Percentiles rank a stretch among this genome's conserved stretches.
phyloP scores from a whole-genome alignment of 2,329 filamentous ascomycete species.

The Colletotrichum filicis region DNA sequence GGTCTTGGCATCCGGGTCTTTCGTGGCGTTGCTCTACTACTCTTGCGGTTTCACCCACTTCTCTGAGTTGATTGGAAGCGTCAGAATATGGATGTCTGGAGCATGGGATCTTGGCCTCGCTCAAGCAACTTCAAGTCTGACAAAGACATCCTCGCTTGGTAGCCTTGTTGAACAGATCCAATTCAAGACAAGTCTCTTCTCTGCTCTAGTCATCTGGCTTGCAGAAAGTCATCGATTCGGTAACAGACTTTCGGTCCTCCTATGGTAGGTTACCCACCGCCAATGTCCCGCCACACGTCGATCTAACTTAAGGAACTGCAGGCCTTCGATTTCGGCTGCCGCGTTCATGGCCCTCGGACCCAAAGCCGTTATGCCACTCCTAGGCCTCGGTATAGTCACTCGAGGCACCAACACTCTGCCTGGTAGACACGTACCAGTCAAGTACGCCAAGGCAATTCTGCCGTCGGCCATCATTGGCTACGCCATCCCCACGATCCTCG shows the following conservation, averaged over 20 bases:
- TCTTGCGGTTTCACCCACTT: background rate
- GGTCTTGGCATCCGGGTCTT: background rate
- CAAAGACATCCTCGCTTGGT: background rate
- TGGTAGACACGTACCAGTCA: slow-evolving; percentile 7
- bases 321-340: slow-evolving; percentile 1
- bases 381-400: background rate
- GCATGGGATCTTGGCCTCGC: background rate
- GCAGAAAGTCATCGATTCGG: background rate
- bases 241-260: background rate
- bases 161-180: background rate
- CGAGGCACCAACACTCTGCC: background rate
- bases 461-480: slow-evolving; percentile 8
- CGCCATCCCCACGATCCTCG: background rate
- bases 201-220: background rate
- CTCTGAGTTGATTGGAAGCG: background rate
- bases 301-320: background rate
- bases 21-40: background rate
- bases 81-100: background rate
- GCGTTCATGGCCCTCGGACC: background rate
- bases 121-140: background rate
- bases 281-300: background rate
- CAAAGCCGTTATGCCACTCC: slow-evolving; percentile 3
- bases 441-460: background rate
- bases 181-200: slow-evolving; percentile 11
- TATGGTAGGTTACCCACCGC: background rate